Evolutionary conservation across 2,329 filamentous ascomycete genomes (phyloP).

Genomic region (Fusarium sp.): DNA sequence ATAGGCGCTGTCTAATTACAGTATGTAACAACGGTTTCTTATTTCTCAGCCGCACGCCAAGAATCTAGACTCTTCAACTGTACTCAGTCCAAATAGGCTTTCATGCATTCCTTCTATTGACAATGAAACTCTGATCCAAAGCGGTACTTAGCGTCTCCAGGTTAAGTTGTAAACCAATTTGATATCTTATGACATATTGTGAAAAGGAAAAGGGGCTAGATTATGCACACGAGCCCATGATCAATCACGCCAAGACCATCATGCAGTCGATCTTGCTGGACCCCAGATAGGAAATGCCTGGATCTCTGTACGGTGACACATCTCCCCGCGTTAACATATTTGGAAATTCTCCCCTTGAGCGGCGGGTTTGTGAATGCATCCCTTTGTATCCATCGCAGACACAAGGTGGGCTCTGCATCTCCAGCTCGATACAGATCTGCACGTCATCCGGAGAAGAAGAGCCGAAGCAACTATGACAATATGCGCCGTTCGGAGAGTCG

Average conservation of each 20-base stretch:
- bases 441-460: slow-evolving; percentile 1
- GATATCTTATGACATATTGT: too few relatives aligned
- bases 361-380: background rate
- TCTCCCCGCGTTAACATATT: background rate
- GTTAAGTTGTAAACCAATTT: too few relatives aligned
- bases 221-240: background rate
- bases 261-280: background rate
- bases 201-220: too few relatives aligned
- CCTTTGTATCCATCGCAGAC: background rate
- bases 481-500: background rate
- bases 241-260: background rate
- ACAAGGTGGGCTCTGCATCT: background rate
- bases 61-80: background rate
- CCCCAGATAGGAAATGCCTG: background rate
- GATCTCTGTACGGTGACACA: background rate
- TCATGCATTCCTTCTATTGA: too few relatives aligned
- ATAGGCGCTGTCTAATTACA: background rate
- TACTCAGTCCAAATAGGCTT: too few relatives aligned
- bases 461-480: background rate
- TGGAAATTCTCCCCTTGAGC: background rate
- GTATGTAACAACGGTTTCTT: background rate
- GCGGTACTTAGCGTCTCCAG: too few relatives aligned
- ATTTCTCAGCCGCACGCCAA: background rate
- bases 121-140: too few relatives aligned
- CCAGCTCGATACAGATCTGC: background rate